Evolutionary conservation across 768 basidiomycete genomes (phyloP), one percentile per base, ranked within the genome.

Genomic region (Panaeolus cyanescens): DNA sequence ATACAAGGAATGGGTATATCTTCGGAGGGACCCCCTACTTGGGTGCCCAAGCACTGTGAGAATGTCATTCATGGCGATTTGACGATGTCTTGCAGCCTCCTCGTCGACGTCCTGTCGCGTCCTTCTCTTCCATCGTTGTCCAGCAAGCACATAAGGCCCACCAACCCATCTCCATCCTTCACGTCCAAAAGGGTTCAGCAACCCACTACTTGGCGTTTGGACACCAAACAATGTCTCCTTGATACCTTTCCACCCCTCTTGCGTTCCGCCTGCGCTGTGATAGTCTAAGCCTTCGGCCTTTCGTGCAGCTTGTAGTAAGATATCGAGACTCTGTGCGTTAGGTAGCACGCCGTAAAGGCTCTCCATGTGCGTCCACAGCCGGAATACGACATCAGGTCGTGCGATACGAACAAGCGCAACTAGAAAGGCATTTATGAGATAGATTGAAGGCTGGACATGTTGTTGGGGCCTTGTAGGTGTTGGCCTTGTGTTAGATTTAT

Each of bases 351-450:
- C 79, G 70, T 90, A 95, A 3, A 93, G 70, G 0, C 72, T 66
- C 3, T 75, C 75, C 73, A 92, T 83, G 25, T 85, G 73, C n/a
- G 88, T 85, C 89, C 90, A 94, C 1, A 93, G 67, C 40, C 74
- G 74, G 70, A 91, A 88, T 3, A 88, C 80, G 6, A 82, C 74
- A 64, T 91, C 89, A 0, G 89, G 88, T 3, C 90, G 83, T 31
- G 79, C 74, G 19, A 79, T 77, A 20, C 78, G 78, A 25, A 78
- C 77, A 39, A 93, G 77, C 0, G 81, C 62, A 32, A 65, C 68
- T 57, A 76, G 62, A 34, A 87, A 80, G 33, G 36, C 28, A 1
- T 64, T 20, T 31, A 57, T 15, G 31, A 45, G 54, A n/a, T 60
- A 39, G 37, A 60, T 54, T 13, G 60, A 55, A 20, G 32, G 56